Percentiles rank a stretch among this genome's conserved stretches.
These are phyloP conservation scores for Aspergillus pseudonomiae DNA, from an alignment of 2,329 filamentous ascomycete species.

Conservation along the genomic window DNA sequence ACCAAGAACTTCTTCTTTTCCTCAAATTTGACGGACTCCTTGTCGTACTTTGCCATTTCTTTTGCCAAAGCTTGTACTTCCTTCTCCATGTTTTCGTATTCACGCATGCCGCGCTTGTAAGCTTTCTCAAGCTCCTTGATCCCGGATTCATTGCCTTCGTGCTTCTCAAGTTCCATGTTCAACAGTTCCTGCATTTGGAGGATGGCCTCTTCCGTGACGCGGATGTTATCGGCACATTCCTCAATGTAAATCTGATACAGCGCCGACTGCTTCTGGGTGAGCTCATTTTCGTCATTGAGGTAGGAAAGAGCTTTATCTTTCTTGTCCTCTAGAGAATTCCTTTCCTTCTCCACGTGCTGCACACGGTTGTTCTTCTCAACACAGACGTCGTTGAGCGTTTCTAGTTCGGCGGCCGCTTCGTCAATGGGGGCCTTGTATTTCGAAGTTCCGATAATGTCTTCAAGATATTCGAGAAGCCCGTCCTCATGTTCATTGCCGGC, in stretches of 20 bases:
- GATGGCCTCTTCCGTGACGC: constrained; percentile 86
- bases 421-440: constrained; percentile 98
- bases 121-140: constrained; percentile 88
- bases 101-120: constrained; percentile 79
- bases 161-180: constrained; percentile 85
- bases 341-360: constrained; percentile 97
- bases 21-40: constrained; percentile 95
- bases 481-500: constrained; percentile 94
- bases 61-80: constrained; percentile 77
- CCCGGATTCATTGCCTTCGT: constrained; percentile 83
- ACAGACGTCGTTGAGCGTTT: constrained; percentile 91
- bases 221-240: constrained; percentile 85
- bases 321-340: constrained; percentile 88
- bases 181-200: constrained; percentile 87
- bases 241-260: constrained; percentile 90
- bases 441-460: constrained; percentile 98
- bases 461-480: constrained; percentile 91
- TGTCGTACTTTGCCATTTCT: constrained; percentile 90
- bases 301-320: constrained; percentile 92
- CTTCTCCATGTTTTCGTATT: constrained; percentile 82
- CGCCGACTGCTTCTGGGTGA: constrained; percentile 84
- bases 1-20: constrained; percentile 94
- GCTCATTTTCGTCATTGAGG: constrained; percentile 89
- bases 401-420: constrained; percentile 85
- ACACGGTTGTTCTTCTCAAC: constrained; percentile 93